Conservation (phyloP, 805 yeast species). For the Kodamaea sagamina region DNA sequence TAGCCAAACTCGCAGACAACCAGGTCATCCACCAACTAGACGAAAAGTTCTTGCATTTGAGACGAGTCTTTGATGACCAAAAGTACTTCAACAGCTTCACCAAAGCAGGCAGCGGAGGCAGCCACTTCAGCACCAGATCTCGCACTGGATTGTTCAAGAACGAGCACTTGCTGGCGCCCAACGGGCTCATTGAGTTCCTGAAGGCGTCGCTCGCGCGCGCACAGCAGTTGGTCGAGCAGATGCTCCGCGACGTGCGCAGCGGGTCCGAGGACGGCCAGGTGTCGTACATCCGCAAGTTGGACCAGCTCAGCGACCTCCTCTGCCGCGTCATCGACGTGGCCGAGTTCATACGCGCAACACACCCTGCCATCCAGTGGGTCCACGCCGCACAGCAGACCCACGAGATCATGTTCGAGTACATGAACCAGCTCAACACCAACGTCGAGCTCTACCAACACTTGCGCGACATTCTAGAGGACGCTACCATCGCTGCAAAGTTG, state of each 20-base stretch:
- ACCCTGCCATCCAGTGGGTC: conserved; percentile 71
- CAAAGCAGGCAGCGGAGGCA: conserved; percentile 17
- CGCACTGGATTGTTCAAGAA: conserved; percentile 72
- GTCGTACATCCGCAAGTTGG: conserved; percentile 63
- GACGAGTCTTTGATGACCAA: conserved; percentile 62
- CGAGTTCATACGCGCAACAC: conserved; percentile 86
- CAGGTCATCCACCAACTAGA: background rate
- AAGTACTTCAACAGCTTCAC: conserved; percentile 57
- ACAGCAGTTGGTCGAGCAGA: conserved; percentile 55
- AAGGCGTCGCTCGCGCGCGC: conserved; percentile 66
- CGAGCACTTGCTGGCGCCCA: conserved; percentile 65
- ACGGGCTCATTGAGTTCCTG: conserved; percentile 70
- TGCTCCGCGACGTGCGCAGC: conserved; percentile 47
- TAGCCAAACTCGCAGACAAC: background rate
- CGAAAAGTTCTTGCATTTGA: conserved; percentile 20
- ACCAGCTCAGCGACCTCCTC: conserved; percentile 80
- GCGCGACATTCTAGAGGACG: conserved; percentile 51
- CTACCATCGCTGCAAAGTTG: conserved; percentile 37
- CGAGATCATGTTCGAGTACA: conserved; percentile 85
- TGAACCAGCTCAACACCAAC: conserved; percentile 89
- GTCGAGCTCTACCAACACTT: conserved; percentile 66
- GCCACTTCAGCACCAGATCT: conserved; percentile 16
- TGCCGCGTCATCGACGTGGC: conserved; percentile 94
- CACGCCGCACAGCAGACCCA: conserved; percentile 86
- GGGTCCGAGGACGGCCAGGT: conserved; percentile 38